Base-by-base conservation (phyloP, 192 early-diverging fungal species). In the Dimargaris cristalligena region DNA sequence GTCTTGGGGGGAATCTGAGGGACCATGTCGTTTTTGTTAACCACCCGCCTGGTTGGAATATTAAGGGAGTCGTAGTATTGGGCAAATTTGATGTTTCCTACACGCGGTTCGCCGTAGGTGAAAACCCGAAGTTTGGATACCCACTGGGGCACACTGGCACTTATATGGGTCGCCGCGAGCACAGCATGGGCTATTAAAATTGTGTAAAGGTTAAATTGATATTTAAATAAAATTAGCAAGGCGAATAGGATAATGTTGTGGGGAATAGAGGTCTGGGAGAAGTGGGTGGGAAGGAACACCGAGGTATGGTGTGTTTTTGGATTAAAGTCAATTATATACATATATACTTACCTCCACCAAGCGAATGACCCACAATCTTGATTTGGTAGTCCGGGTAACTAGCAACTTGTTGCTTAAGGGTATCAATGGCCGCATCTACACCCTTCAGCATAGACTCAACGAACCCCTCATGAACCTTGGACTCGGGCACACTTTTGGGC, bases 341-440 rank as follows among this genome's bases (percentile, higher is more conserved):
- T n/a, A n/a, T n/a, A n/a, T n/a, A n/a, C n/a, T n/a, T n/a, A n/a
- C n/a, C n/a, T n/a, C n/a, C 38, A 16, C 38, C 38, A 6, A 41
- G 38, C 8, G 38, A 41, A 41, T 41, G 72, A 1, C 72, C 72
- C 23, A 63, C 63, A 34, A 74, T 29, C 2, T 57, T 59, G 35
- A 74, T 59, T 2, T 34, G 51, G 54, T 74, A 66, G 25, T 64
- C 63, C 1, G 68, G 68, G 35, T 70, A 70, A 9, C 16, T 41
- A 16, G 38, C 38, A 6, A 6, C 6, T 41, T 41, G 38, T 16
- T 41, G 6, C 38, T 41, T 16, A 6, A 41, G 16, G 38, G 38
- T 16, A 41, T 10, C 38, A 6, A 41, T 41, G 8, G 38, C 38
- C 16, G 8, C 38, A 16, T 6, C 8, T 16, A 16, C 38, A 6